Evolutionary conservation across 2,329 filamentous ascomycete genomes (phyloP).

Genomic region (Teratosphaeria pseudoeucalypti): DNA sequence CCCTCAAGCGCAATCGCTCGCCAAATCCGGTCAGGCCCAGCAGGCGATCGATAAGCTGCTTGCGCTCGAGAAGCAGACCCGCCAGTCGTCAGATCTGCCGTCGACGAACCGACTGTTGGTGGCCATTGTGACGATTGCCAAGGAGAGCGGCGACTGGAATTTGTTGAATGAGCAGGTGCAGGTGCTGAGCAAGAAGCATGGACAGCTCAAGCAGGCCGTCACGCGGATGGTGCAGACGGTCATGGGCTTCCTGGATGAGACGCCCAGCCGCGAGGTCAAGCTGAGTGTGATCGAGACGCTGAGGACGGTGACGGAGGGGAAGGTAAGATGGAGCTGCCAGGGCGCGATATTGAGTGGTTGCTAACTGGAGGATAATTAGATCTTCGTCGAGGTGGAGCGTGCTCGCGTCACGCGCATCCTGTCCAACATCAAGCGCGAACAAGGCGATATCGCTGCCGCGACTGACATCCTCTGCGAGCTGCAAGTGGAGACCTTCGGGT

Average conservation of each 20-base stretch:
- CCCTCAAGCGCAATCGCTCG: slow-evolving; percentile 80
- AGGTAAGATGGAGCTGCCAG: slow-evolving; percentile 39
- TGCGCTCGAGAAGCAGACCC: slow-evolving; percentile 86
- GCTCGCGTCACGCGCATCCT: slow-evolving; percentile 90
- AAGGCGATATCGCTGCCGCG: slow-evolving; percentile 83
- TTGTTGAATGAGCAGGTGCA: slow-evolving; percentile 94
- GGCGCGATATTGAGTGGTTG: neutral
- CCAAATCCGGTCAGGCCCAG: slow-evolving; percentile 59
- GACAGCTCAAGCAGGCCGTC: slow-evolving; percentile 96
- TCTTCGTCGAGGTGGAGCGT: slow-evolving; percentile 97
- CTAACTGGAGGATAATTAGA: slow-evolving; percentile 39
- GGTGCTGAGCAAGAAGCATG: slow-evolving; percentile 97
- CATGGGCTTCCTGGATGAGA: slow-evolving; percentile 81
- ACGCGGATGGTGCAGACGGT: slow-evolving; percentile 98
- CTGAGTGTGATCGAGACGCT: slow-evolving; percentile 89
- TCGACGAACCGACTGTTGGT: slow-evolving; percentile 85
- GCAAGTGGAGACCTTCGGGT: slow-evolving; percentile 97
- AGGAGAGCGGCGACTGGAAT: slow-evolving; percentile 84
- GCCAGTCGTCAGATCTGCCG: slow-evolving; percentile 92
- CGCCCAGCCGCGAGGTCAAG: slow-evolving; percentile 77
- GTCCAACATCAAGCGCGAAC: slow-evolving; percentile 93
- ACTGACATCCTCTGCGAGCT: slow-evolving; percentile 92
- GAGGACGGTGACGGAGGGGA: slow-evolving; percentile 93
- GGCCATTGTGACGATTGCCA: slow-evolving; percentile 86
- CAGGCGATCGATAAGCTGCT: slow-evolving; percentile 89